Conservation (phyloP, 192 early-diverging fungal genomes). For the Backusella parvicylindrica region DNA sequence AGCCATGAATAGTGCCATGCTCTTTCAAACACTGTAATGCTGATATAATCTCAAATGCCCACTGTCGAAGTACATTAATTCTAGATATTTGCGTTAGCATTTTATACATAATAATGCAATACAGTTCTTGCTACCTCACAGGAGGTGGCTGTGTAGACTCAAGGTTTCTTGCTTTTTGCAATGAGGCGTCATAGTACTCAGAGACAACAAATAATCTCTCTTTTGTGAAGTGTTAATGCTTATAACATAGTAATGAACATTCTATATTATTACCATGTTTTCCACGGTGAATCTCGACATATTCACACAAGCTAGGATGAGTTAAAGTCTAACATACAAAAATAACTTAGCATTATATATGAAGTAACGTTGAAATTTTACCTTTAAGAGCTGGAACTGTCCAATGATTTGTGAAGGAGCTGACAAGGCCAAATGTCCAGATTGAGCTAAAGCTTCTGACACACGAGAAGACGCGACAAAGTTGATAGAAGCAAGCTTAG, state of each 20-base stretch:
- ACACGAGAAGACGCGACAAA: slow-evolving; percentile 29
- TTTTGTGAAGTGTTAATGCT: slow-evolving; percentile 5
- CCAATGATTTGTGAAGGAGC: slow-evolving; percentile 49
- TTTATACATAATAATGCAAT: neutral
- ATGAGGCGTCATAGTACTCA: slow-evolving; percentile 41
- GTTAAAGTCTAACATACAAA: slow-evolving; percentile 39
- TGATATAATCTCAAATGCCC: slow-evolving; percentile 51
- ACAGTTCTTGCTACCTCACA: neutral
- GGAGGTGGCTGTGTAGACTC: neutral
- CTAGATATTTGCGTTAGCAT: neutral
- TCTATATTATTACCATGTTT: slow-evolving; percentile 45
- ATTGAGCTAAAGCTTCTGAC: slow-evolving; percentile 26
- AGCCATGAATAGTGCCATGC: slow-evolving; percentile 44
- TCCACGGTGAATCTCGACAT: slow-evolving; percentile 61
- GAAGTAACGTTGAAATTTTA: too few relatives aligned
- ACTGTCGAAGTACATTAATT: slow-evolving; percentile 32
- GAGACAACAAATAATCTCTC: slow-evolving; percentile 57
- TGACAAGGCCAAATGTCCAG: slow-evolving; percentile 32
- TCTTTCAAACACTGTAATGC: slow-evolving; percentile 47
- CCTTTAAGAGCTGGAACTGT: slow-evolving; percentile 45
- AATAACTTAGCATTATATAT: neutral
- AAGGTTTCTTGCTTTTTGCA: slow-evolving; percentile 10
- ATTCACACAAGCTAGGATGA: slow-evolving; percentile 61
- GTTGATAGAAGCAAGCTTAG: slow-evolving; percentile 16
- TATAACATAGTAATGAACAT: neutral